Evolutionary conservation across 108 stramenopile species (phyloP).

Genomic region (Parmales sp.): DNA sequence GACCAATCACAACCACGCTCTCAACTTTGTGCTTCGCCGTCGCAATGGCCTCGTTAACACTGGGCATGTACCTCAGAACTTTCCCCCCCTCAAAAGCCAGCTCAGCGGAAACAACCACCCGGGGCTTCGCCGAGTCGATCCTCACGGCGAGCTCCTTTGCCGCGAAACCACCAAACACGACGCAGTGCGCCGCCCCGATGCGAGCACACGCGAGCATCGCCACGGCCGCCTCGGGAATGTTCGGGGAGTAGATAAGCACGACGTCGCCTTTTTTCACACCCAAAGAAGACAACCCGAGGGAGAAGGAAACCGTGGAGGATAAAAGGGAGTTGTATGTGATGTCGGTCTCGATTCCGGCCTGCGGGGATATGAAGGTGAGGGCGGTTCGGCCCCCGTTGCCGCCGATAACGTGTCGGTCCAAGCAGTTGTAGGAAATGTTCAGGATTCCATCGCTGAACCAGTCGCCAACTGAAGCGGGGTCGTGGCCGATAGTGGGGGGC

Average conservation of each 20-base stretch:
- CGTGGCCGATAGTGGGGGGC: too few species aligned
- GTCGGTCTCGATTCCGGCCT: slow-evolving; percentile 28
- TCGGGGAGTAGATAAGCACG: slow-evolving; percentile 74
- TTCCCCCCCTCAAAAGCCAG: slow-evolving; percentile 43
- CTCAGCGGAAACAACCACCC: slow-evolving; percentile 53
- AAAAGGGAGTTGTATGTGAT: slow-evolving; percentile 51
- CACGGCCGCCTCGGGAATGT: slow-evolving; percentile 61
- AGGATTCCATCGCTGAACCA: slow-evolving; percentile 49
- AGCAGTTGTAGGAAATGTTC: slow-evolving; percentile 58
- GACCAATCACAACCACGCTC: slow-evolving; percentile 42
- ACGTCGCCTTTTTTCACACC: slow-evolving; percentile 54
- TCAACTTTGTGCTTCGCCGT: slow-evolving; percentile 35
- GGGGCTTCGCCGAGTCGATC: slow-evolving; percentile 55
- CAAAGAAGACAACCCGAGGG: slow-evolving; percentile 34
- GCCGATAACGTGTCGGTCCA: slow-evolving; percentile 47
- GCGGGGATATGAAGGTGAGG: slow-evolving; percentile 50
- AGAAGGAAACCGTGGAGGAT: slow-evolving; percentile 41
- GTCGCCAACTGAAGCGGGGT: too few species aligned
- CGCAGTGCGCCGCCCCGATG: slow-evolving; percentile 67
- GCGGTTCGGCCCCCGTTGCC: slow-evolving; percentile 53
- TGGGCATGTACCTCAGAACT: slow-evolving; percentile 48
- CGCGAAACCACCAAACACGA: slow-evolving; percentile 80
- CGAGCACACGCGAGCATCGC: slow-evolving; percentile 69
- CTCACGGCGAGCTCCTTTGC: slow-evolving; percentile 49
- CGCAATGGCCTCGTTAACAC: slow-evolving; percentile 50